Conservation (phyloP, 2,329 filamentous ascomycete species). For the Drechslera avenae region DNA sequence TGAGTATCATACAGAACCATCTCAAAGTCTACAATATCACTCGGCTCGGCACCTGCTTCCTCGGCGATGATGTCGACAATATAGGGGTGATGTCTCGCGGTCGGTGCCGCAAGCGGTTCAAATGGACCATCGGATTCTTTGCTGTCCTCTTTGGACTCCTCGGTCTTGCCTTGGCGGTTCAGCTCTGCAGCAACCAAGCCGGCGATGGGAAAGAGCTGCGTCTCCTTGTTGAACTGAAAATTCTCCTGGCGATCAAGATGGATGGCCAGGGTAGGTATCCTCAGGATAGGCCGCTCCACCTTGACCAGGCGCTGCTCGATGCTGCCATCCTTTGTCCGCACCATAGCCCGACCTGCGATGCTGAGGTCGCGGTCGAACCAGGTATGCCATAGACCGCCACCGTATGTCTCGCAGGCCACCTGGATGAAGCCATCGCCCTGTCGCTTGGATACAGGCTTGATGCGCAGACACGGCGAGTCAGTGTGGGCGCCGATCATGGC, state of each 20-base stretch:
- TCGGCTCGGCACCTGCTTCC: conserved; percentile 71
- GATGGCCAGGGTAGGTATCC: conserved; percentile 92
- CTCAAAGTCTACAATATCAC: conserved; percentile 89
- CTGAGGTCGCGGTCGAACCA: conserved; percentile 97
- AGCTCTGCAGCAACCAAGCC: conserved; percentile 87
- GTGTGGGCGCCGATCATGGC: conserved; percentile 95
- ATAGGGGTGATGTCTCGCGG: conserved; percentile 85
- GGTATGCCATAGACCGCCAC: conserved; percentile 95
- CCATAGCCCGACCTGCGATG: conserved; percentile 86
- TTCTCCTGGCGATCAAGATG: conserved; percentile 85
- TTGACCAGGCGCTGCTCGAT: conserved; percentile 87
- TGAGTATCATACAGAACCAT: conserved; percentile 97
- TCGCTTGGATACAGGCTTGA: conserved; percentile 96
- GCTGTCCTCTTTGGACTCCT: conserved; percentile 54
- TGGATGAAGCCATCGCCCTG: conserved; percentile 85
- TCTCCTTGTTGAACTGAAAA: conserved; percentile 97
- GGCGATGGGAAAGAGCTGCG: conserved; percentile 90
- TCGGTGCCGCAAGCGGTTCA: conserved; percentile 75
- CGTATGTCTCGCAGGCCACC: conserved; percentile 95
- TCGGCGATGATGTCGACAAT: conserved; percentile 83
- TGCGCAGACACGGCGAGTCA: conserved; percentile 86
- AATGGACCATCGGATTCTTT: conserved; percentile 57
- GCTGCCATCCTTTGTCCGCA: conserved; percentile 72
- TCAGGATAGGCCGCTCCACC: conserved; percentile 85
- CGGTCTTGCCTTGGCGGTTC: conserved; percentile 69